These are phyloP conservation scores for Speleostelium caveatum DNA, from an alignment of 78 protist species.

Conservation along the genomic window DNA sequence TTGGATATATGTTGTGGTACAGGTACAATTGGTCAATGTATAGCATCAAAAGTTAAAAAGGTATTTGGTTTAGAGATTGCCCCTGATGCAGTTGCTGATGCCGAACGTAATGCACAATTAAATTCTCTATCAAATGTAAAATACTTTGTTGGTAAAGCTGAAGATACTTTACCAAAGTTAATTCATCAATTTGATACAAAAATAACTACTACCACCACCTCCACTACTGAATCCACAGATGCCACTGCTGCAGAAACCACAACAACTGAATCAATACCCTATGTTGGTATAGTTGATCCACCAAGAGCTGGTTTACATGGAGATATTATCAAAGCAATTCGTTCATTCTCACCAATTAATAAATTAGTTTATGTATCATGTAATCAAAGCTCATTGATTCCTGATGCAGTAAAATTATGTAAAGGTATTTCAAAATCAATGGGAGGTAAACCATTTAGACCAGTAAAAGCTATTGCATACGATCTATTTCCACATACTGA, in stretches of 20 bases:
- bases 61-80: constrained; percentile 92
- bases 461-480: constrained; percentile 60
- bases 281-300: constrained; percentile 80
- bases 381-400: constrained; percentile 72
- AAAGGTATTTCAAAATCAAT: constrained; percentile 46
- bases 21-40: constrained; percentile 93
- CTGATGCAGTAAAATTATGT: constrained; percentile 78
- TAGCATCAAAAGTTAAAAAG: constrained; percentile 62
- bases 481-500: constrained; percentile 96
- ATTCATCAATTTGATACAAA: neutral
- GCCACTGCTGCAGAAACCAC: neutral
- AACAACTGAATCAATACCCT: neutral
- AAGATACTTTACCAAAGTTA: constrained; percentile 58
- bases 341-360: constrained; percentile 33
- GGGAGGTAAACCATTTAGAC: constrained; percentile 84
- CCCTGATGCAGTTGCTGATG: constrained; percentile 87
- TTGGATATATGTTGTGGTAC: constrained; percentile 97
- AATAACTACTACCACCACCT: neutral
- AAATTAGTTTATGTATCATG: constrained; percentile 88
- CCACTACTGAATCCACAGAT: neutral
- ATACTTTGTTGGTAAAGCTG: constrained; percentile 82
- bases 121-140: constrained; percentile 81
- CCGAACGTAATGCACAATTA: constrained; percentile 82
- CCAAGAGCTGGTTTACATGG: constrained; percentile 89
- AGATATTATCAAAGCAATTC: constrained; percentile 80